Conservation (phyloP, 371 early-diverging fungal genomes). For the Saksenaea vasiformis region DNA sequence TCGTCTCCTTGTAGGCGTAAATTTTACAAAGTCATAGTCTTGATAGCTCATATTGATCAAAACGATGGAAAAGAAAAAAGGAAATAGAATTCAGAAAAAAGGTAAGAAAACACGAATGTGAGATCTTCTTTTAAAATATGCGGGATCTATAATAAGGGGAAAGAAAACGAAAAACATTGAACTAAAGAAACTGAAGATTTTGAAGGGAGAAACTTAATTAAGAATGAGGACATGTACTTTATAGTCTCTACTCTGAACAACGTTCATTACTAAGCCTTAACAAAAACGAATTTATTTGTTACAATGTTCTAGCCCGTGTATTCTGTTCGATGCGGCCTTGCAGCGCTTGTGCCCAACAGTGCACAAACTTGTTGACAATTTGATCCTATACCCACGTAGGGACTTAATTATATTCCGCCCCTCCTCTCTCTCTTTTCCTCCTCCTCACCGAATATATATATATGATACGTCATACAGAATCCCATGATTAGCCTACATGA, state of each 20-base stretch:
- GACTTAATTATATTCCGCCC: no score
- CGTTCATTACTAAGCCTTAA: background rate
- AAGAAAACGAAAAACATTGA: background rate
- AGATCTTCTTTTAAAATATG: background rate
- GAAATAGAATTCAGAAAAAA: background rate
- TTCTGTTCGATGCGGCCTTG: no score
- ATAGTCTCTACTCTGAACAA: background rate
- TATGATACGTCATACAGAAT: no score
- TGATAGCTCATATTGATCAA: no score
- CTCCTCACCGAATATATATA: no score
- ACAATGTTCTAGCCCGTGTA: no score
- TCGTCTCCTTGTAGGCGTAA: background rate
- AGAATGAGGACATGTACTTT: background rate
- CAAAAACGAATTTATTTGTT: background rate
- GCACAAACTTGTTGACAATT: no score
- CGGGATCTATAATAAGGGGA: constrained; percentile 1
- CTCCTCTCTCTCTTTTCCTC: no score
- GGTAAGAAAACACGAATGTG: background rate
- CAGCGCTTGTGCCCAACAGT: no score
- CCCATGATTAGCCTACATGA: no score
- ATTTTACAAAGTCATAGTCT: background rate
- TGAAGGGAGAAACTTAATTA: background rate
- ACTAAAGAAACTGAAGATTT: background rate
- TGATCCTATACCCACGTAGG: no score
- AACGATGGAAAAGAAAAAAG: background rate